Base-by-base conservation (phyloP, 2,329 filamentous ascomycete species). In the Lachnellula arida region DNA sequence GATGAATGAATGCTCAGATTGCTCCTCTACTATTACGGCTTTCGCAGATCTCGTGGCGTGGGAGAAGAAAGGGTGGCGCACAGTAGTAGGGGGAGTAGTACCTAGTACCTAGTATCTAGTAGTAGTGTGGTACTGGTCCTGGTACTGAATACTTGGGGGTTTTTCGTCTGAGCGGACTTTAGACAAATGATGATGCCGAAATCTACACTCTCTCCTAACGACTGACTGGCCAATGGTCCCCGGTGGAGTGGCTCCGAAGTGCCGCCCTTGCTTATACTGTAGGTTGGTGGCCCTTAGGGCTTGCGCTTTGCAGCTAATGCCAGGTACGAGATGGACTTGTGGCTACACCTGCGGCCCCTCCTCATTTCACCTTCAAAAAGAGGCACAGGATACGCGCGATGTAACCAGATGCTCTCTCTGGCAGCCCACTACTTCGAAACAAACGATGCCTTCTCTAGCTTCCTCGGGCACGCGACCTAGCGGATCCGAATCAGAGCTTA, bases 181-280 rank as follows among this genome's bases (percentile, higher is more conserved):
- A 37, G 52, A 54, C 42, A 49, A 51, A 23, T n/a, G 8, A 22
- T 35, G 23, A 42, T 12, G 22, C 25, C 25, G 14, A 14, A 43
- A 2, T 34, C 3, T 22, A 12, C 32, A 14, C 19, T 19, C n/a
- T 49, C 25, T 54, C 28, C 37, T 22, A 37, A 35, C 17, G 17
- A 17, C n/a, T 46, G 32, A 32, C 42, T 25, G 43, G 32, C 51
- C 43, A 58, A 56, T 58, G 25, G 53, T 55, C 39, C 46, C 9
- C 11, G 23, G 12, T 60, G 55, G 59, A 58, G 57, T 57, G 25
- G 51, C 53, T 58, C 64, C 64, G 59, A 64, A 39, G 15, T n/a
- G 43, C 22, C 9, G 22, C 19, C 43, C 9, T 28, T 46, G 19
- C 22, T 28, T 22, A 22, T 22, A 22, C 22, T 22, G 2, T 4